Percentiles rank a stretch among this genome's conserved stretches.
Evolutionary conservation across 1,284 basidiomycete genomes (phyloP).

Genomic region (Pulveroboletus sp.): DNA sequence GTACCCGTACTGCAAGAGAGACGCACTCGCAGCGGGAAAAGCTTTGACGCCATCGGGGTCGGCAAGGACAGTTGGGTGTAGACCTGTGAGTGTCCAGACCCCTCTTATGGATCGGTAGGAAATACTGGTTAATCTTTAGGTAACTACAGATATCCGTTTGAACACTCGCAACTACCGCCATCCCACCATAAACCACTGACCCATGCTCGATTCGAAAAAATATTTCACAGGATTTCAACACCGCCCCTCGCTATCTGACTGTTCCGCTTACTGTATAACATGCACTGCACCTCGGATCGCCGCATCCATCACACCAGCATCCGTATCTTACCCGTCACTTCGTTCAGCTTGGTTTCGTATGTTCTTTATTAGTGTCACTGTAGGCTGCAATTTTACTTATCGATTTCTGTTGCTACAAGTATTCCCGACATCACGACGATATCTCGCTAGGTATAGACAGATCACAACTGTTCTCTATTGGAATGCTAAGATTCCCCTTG

Average conservation of each 20-base stretch:
- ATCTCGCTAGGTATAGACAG: slow-evolving; percentile 35
- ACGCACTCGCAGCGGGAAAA: slow-evolving; percentile 75
- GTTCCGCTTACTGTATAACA: slow-evolving; percentile 32
- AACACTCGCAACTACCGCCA: neutral
- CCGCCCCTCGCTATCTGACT: slow-evolving; percentile 20
- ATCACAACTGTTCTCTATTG: slow-evolving; percentile 24
- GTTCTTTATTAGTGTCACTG: slow-evolving; percentile 33
- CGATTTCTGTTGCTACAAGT: slow-evolving; percentile 34
- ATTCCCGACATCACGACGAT: slow-evolving; percentile 35
- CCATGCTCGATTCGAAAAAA: slow-evolving; percentile 16
- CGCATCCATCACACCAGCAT: slow-evolving; percentile 13
- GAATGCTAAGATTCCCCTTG: slow-evolving; percentile 6
- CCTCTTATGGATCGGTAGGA: slow-evolving; percentile 26
- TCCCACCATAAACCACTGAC: slow-evolving; percentile 1
- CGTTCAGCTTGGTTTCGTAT: slow-evolving; percentile 26
- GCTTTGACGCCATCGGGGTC: slow-evolving; percentile 70
- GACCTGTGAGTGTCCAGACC: slow-evolving; percentile 28
- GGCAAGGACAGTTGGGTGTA: slow-evolving; percentile 56
- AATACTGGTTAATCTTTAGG: slow-evolving; percentile 22
- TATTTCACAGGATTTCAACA: slow-evolving; percentile 15
- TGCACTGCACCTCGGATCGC: slow-evolving; percentile 25
- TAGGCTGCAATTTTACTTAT: slow-evolving; percentile 34
- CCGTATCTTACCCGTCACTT: slow-evolving; percentile 26
- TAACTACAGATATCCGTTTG: slow-evolving; percentile 3
- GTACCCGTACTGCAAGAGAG: slow-evolving; percentile 62